Percentiles rank a stretch among this genome's conserved stretches.
Conservation (phyloP, 202 grass and related monocot species). For the Zoysia matrella region DNA sequence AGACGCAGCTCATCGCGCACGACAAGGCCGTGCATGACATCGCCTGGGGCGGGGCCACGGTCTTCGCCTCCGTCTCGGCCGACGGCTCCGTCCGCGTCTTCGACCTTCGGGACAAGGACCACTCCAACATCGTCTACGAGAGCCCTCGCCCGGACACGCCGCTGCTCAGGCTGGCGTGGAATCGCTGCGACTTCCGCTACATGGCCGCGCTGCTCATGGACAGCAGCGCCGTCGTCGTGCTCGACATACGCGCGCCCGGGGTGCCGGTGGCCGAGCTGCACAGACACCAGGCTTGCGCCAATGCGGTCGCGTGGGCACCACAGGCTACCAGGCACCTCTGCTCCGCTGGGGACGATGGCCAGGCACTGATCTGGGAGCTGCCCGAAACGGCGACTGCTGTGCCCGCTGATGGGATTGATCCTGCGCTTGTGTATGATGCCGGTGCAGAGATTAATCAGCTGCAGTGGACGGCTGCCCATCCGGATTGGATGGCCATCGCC, state of each 20-base stretch:
- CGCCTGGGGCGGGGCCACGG: conserved; percentile 83
- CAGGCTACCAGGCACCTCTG: conserved; percentile 67
- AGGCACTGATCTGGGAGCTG: conserved; percentile 84
- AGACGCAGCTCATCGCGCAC: no score
- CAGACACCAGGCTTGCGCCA: conserved; percentile 68
- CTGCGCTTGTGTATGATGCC: not conserved
- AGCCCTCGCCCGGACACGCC: conserved; percentile 86
- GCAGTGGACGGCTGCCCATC: no score
- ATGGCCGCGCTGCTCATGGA: conserved; percentile 92
- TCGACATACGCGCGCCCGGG: conserved; percentile 80
- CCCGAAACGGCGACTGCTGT: conserved; percentile 47
- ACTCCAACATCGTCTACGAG: conserved; percentile 90
- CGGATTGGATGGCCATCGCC: no score
- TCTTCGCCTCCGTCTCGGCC: conserved; percentile 89
- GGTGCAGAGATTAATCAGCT: no score
- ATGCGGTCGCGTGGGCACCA: conserved; percentile 71
- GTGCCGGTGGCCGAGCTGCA: conserved; percentile 69
- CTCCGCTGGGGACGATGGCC: conserved; percentile 77
- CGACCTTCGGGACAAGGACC: conserved; percentile 53
- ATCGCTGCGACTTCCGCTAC: conserved; percentile 66
- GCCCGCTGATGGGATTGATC: conserved; percentile 66
- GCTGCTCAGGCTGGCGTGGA: conserved; percentile 86
- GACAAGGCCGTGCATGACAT: conserved; percentile 58
- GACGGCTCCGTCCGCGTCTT: conserved; percentile 20
- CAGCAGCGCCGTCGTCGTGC: conserved; percentile 73